Evolutionary conservation across 2,329 filamentous ascomycete species (phyloP).

Genomic region (Verticillium dahliae): DNA sequence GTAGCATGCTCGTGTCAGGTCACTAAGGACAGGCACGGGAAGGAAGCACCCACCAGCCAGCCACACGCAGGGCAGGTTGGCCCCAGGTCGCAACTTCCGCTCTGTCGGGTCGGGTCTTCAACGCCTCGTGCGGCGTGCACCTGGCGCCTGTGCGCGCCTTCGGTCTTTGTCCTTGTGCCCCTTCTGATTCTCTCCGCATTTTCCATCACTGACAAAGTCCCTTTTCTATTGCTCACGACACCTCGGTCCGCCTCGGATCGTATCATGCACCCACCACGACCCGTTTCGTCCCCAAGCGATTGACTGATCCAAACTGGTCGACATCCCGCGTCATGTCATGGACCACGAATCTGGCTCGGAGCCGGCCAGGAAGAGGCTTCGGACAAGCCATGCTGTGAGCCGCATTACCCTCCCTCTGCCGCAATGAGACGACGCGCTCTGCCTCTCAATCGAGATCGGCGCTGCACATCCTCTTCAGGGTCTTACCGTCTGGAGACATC

Average conservation of each 20-base stretch:
- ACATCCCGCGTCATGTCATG: slow-evolving; percentile 7
- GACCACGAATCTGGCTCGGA: slow-evolving; percentile 20
- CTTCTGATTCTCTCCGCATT: background rate
- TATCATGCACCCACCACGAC: background rate
- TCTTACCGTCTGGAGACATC: background rate
- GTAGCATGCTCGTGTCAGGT: background rate
- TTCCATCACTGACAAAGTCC: background rate
- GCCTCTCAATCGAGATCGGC: background rate
- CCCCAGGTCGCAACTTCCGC: background rate
- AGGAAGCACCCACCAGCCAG: background rate
- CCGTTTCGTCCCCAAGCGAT: background rate
- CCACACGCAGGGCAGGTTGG: background rate
- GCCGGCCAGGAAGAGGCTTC: slow-evolving; percentile 29
- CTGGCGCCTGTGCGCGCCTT: background rate
- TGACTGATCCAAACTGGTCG: background rate
- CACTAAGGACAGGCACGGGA: background rate
- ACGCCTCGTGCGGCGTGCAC: background rate
- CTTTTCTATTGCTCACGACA: background rate
- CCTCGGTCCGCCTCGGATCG: background rate
- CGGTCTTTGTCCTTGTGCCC: background rate
- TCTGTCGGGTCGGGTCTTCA: background rate
- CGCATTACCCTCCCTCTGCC: background rate
- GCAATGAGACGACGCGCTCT: background rate
- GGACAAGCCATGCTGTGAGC: slow-evolving; percentile 35
- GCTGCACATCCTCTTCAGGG: background rate